Evolutionary conservation across 75 land plant genomes (phyloP), one percentile per base, ranked within the genome.

Genomic region (Selaginella tamariscina): DNA sequence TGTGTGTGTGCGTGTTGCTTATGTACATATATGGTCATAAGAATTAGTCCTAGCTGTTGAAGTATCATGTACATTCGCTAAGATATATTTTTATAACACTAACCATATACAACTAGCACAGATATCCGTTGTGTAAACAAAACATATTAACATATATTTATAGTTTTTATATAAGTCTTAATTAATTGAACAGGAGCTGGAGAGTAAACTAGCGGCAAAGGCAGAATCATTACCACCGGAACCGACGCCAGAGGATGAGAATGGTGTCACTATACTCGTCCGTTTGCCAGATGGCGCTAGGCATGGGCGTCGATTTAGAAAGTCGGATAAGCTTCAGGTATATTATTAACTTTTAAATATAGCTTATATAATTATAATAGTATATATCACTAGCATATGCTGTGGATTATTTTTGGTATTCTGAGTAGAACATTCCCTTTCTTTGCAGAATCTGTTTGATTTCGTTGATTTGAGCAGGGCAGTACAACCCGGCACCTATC

Each of bases 211-310:
- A n/a, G 82, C 74, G 32, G 85, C 83, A 24, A 91, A 85, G 77
- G 79, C 82, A 72, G 85, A 84, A 29, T 82, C 89, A 18, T 81
- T 91, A 29, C 93, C 97, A 21, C 75, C 32, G 9, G 97, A 91
- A 62, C 97, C 97, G 64, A 27, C 81, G 24, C 2, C 65, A 33
- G 93, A 88, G 63, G 83, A 84, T 78, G 89, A 91, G 27, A 75
- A 77, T 79, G 87, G 87, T 31, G 85, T 91, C 1, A 88, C 82
- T 2, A 80, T 91, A 59, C 82, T 88, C 65, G 82, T 91, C 5
- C 74, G 89, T 0, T 85, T 91, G 88, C 97, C 97, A 31, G 87
- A 88, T 84, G 87, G 93, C 11, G 82, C 77, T 30, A 77, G 97
- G 0, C 75, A 71, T 55, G 93, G 89, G 21, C 82, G 97, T 2